A percentile compares a stretch with the other conserved stretches of the same genome.
phyloP scores from a whole-genome alignment of 2,329 filamentous ascomycete species.

The Trichoderma afroharzianum region DNA sequence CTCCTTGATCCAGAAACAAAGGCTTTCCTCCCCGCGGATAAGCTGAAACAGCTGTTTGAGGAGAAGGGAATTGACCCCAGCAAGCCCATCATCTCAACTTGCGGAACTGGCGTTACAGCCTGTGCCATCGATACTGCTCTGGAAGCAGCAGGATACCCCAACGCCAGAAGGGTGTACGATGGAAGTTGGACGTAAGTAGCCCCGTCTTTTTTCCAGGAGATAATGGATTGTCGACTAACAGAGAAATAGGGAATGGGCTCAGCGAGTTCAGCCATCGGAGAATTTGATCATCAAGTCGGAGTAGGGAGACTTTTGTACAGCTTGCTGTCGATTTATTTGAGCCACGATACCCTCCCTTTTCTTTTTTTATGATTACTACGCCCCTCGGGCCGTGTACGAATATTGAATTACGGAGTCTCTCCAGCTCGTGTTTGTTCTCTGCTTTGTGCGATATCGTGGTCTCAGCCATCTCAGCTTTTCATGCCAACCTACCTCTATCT shows the following conservation, averaged over 20 bases:
- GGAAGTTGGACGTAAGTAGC: constrained; percentile 91
- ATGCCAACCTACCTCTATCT: neutral
- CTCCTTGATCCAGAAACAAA: constrained; percentile 82
- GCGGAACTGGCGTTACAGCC: constrained; percentile 92
- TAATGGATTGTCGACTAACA: neutral
- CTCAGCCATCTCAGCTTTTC: constrained; percentile 14
- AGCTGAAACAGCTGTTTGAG: constrained; percentile 73
- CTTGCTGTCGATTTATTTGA: constrained; percentile 16
- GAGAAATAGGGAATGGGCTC: constrained; percentile 59
- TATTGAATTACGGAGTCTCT: constrained; percentile 12
- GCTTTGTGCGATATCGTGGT: constrained; percentile 17
- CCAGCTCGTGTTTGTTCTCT: constrained; percentile 6
- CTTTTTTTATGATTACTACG: neutral
- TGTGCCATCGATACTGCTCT: constrained; percentile 86
- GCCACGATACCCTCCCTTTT: constrained; percentile 20
- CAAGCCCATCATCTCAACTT: constrained; percentile 81
- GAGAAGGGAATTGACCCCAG: constrained; percentile 73
- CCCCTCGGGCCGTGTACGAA: constrained; percentile 13
- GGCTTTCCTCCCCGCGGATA: constrained; percentile 66
- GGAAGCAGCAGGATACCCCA: constrained; percentile 67
- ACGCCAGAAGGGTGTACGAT: constrained; percentile 78
- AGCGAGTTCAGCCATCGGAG: constrained; percentile 59
- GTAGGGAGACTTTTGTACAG: constrained; percentile 20
- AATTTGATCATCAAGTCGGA: constrained; percentile 57
- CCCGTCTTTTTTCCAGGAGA: neutral